Base-by-base conservation (phyloP, 2,329 filamentous ascomycete species). In the Diaporthe velutina region DNA sequence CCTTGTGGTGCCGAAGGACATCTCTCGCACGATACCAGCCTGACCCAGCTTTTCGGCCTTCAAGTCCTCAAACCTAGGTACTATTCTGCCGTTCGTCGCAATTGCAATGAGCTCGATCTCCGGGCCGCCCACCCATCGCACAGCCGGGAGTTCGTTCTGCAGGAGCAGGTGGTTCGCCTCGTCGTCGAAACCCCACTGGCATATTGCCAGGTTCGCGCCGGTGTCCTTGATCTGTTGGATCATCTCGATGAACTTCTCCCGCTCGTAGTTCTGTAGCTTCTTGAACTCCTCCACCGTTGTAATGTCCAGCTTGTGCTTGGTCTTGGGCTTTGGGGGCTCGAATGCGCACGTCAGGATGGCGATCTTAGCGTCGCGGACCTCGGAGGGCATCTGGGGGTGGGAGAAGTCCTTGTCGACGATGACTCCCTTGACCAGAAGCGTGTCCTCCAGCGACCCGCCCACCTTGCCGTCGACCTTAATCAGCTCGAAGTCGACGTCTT, bases 341-440 rank as follows among this genome's bases (percentile, higher is more conserved):
- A 99, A 99, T 5, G 97, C 95, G 84, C 97, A 99, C 70, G 97
- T 99, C 75, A 99, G 88, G 81, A 99, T 99, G 79, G 97, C 97
- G 82, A 99, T 92, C 89, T 98, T 98, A 82, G 97, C 97, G 85
- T 99, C 95, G 80, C 89, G 91, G 78, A 99, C 96, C 85, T 98
- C 95, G 68, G 94, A 94, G 15, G 97, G 97, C 97, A 99, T 99
- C 87, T 99, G 97, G 17, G 97, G 97, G 85, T 99, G 97, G 48
- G 97, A 98, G 85, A 99, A 99, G 87, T 99, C 97, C 89, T 99
- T 99, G 91, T 99, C 97, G 84, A 99, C 91, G 83, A 99, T 98
- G 78, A 99, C 97, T 83, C 97, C 97, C 87, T 98, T 97, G 80
- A 99, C 96, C 57, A 99, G 92, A 40, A 98, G 87, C 8, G 96